Base-by-base conservation (phyloP, 75 land plant species). In the Cryptomeria japonica region DNA sequence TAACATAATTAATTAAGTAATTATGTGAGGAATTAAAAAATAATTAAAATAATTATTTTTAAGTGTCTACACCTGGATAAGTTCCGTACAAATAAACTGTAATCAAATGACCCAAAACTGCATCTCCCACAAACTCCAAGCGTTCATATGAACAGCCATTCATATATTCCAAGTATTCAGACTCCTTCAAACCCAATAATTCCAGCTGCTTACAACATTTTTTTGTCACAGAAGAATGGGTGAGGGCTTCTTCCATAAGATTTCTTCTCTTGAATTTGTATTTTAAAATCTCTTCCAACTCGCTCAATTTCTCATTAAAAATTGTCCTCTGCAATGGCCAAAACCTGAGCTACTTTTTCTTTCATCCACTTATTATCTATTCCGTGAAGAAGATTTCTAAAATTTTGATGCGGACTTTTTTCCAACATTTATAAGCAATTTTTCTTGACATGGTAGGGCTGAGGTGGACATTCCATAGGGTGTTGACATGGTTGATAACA, bases 61-160 rank as follows among this genome's bases (percentile, higher is more conserved):
- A n/a, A n/a, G n/a, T n/a, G n/a, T n/a, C n/a, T n/a, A n/a, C n/a
- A 31, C 89, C 84, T 31, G 91, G 93, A 84, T 95, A 90, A 58
- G 12, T 1, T 3, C 28, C n/a, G 90, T 78, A 92, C 15, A 91
- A 84, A 51, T 94, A 89, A 37, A 41, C 49, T 1, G 94, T 85
- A 3, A 94, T 19, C n/a, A 94, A 19, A 11, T 88, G 58, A 41
- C 84, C 90, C 19, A 95, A 49, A 5, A 95, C 88, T 0, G 95
- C 56, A 75, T 95, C 96, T 0, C 96, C 96, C 4, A 94, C 73
- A 88, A 88, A 94, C 84, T 92, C 95, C 15, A 95, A 83, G 64
- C 93, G 38, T 64, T 92, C 90, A 86, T 92, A 92, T 1, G 88
- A 86, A 32, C 0, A 0, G 32, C 12, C 12, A 7, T 47, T 73